Percentiles rank a stretch among this genome's conserved stretches.
Conservation (phyloP, 805 yeast genomes). For the Suhomyces pyralidae region DNA sequence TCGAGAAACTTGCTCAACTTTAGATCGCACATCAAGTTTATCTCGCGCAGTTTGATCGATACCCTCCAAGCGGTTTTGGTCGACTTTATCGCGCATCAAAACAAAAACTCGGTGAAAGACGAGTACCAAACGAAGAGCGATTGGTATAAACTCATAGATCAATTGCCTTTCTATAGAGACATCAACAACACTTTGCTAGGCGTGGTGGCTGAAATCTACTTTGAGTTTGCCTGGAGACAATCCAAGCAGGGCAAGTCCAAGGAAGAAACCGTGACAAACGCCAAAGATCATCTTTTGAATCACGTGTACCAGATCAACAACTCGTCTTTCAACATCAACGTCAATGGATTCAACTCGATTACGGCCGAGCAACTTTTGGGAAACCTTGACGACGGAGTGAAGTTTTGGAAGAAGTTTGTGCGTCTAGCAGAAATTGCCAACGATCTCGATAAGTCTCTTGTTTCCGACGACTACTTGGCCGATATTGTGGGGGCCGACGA, state of each 20-base stretch:
- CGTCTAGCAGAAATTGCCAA: constrained; percentile 22
- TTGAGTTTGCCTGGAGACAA: constrained; percentile 40
- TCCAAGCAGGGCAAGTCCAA: constrained; percentile 20
- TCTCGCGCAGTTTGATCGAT: constrained; percentile 50
- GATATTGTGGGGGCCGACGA: constrained; percentile 27
- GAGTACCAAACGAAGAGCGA: constrained; percentile 37
- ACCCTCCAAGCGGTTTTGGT: constrained; percentile 50
- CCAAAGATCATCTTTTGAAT: constrained; percentile 33
- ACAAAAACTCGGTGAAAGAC: constrained; percentile 48
- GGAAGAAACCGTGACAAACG: constrained; percentile 23
- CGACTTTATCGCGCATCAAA: constrained; percentile 47
- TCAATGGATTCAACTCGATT: constrained; percentile 40
- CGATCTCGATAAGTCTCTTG: constrained; percentile 24
- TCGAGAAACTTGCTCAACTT: constrained; percentile 64
- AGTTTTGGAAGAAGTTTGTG: constrained; percentile 36
- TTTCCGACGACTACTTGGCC: constrained; percentile 21
- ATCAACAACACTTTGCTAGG: constrained; percentile 65
- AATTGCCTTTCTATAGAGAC: constrained; percentile 58
- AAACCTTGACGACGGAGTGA: constrained; percentile 32
- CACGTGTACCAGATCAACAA: constrained; percentile 36
- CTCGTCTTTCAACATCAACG: constrained; percentile 40
- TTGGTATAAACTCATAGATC: constrained; percentile 58
- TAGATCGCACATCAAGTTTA: constrained; percentile 58
- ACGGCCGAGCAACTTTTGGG: constrained; percentile 26
- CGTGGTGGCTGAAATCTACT: constrained; percentile 52